phyloP scores from a whole-genome alignment of 257 asterid genomes.

The Agastache rugosa region DNA sequence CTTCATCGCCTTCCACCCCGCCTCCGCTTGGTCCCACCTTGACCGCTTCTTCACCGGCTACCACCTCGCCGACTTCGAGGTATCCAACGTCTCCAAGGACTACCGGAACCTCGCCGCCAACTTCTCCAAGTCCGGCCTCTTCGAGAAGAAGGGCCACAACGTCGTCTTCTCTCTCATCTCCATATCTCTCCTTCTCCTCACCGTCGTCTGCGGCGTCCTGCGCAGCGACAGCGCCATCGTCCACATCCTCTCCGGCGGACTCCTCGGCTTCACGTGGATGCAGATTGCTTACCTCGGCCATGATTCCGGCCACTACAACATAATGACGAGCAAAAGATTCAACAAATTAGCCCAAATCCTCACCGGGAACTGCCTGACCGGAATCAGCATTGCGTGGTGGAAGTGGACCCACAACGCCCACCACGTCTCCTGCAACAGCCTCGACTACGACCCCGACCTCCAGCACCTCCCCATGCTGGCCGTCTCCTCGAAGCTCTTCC shows the following conservation, averaged over 20 bases:
- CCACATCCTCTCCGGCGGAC: slow-evolving; percentile 45
- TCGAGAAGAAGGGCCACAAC: slow-evolving; percentile 60
- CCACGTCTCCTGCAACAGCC: slow-evolving; percentile 78
- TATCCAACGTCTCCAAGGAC: slow-evolving; percentile 51
- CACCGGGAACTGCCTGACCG: slow-evolving; percentile 84
- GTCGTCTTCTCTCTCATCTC: slow-evolving; percentile 41
- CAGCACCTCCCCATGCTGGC: slow-evolving; percentile 93
- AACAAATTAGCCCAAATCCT: slow-evolving; percentile 69
- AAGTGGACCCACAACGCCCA: slow-evolving; percentile 96
- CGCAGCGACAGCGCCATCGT: slow-evolving; percentile 29
- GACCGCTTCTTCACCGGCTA: slow-evolving; percentile 44
- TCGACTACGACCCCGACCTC: slow-evolving; percentile 92
- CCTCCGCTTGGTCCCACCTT: slow-evolving; percentile 46
- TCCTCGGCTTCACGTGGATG: slow-evolving; percentile 59
- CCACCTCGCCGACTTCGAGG: slow-evolving; percentile 42
- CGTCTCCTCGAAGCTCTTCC: slow-evolving; percentile 59
- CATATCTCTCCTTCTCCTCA: slow-evolving; percentile 31
- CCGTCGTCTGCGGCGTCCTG: slow-evolving; percentile 46
- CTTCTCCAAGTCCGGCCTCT: slow-evolving; percentile 48
- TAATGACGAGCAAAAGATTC: slow-evolving; percentile 55
- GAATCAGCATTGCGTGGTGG: slow-evolving; percentile 99
- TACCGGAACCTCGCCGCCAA: slow-evolving; percentile 44
- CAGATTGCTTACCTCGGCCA: slow-evolving; percentile 81
- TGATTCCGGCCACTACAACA: slow-evolving; percentile 88
- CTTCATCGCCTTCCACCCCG: slow-evolving; percentile 61